These are phyloP conservation scores for Mycena vulgaris DNA, from an alignment of 768 basidiomycete species.

Conservation along the genomic window DNA sequence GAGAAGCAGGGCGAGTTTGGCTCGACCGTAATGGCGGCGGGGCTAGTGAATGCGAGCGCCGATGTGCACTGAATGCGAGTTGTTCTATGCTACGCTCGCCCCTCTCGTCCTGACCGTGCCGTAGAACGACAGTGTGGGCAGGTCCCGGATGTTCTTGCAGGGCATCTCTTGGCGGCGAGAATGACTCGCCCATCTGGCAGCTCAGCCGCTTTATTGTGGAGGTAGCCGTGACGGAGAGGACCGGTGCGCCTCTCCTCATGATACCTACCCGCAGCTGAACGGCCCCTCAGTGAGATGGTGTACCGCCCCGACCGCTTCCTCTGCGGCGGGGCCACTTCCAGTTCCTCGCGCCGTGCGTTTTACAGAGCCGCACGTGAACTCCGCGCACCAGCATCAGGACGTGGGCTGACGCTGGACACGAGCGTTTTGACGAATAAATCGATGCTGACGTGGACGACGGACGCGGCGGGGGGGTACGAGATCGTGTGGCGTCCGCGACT, in stretches of 20 bases:
- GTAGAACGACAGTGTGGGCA: constrained; percentile 69
- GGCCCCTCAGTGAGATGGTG: constrained; percentile 59
- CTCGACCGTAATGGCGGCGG: constrained; percentile 62
- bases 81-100: neutral
- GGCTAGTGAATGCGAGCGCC: constrained; percentile 57
- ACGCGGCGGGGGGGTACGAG: constrained; percentile 65
- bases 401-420: constrained; percentile 62
- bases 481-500: constrained; percentile 60
- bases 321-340: constrained; percentile 68
- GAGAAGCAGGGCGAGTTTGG: constrained; percentile 70
- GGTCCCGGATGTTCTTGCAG: constrained; percentile 66
- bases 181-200: constrained; percentile 67
- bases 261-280: neutral
- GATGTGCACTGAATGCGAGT: constrained; percentile 63
- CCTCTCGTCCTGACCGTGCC: neutral
- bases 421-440: constrained; percentile 69
- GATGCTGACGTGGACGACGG: constrained; percentile 63
- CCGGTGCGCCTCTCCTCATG: constrained; percentile 51
- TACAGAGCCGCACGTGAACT: constrained; percentile 71
- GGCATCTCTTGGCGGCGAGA: constrained; percentile 70
- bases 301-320: constrained; percentile 69
- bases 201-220: constrained; percentile 68
- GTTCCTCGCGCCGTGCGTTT: constrained; percentile 70
- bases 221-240: constrained; percentile 65
- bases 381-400: constrained; percentile 72